phyloP scores from a whole-genome alignment of 352 stramenopile species.

The Pilasporangium apinafurcum region DNA sequence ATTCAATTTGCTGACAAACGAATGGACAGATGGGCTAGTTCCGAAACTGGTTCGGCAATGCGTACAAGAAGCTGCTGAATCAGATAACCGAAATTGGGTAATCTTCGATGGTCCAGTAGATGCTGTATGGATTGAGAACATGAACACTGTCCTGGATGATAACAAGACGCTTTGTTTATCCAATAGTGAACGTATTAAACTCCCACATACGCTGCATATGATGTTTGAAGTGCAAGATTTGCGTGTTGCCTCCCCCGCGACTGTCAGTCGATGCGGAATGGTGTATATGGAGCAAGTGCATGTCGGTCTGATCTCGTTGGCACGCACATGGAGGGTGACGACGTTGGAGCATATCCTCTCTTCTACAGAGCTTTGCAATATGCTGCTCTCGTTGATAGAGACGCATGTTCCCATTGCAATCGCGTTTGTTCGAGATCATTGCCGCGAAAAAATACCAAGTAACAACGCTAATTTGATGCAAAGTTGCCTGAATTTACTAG shows the following conservation, averaged over 20 bases:
- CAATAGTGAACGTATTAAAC: constrained; percentile 86
- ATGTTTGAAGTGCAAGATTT: constrained; percentile 93
- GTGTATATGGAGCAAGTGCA: constrained; percentile 92
- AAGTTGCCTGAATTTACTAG: constrained; percentile 83
- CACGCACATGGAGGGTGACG: constrained; percentile 68
- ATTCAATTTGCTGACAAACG: constrained; percentile 92
- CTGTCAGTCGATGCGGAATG: constrained; percentile 88
- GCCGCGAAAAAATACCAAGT: constrained; percentile 81
- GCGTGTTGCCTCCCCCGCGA: constrained; percentile 82
- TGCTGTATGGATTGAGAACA: constrained; percentile 92
- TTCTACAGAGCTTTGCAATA: constrained; percentile 44
- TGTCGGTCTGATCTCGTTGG: constrained; percentile 66
- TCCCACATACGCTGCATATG: constrained; percentile 86
- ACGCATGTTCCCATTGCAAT: constrained; percentile 78
- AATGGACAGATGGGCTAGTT: constrained; percentile 92
- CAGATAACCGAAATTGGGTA: constrained; percentile 86
- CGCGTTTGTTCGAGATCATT: constrained; percentile 86
- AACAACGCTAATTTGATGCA: constrained; percentile 88
- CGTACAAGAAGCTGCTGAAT: constrained; percentile 70
- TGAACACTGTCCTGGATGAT: constrained; percentile 87
- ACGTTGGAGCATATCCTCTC: constrained; percentile 66
- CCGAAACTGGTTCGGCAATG: constrained; percentile 90
- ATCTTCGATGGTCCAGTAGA: constrained; percentile 89
- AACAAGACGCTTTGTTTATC: constrained; percentile 86
- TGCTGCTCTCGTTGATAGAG: constrained; percentile 75